Conservation (phyloP, 2,329 filamentous ascomycete species). For the Aspergillus hortae region DNA sequence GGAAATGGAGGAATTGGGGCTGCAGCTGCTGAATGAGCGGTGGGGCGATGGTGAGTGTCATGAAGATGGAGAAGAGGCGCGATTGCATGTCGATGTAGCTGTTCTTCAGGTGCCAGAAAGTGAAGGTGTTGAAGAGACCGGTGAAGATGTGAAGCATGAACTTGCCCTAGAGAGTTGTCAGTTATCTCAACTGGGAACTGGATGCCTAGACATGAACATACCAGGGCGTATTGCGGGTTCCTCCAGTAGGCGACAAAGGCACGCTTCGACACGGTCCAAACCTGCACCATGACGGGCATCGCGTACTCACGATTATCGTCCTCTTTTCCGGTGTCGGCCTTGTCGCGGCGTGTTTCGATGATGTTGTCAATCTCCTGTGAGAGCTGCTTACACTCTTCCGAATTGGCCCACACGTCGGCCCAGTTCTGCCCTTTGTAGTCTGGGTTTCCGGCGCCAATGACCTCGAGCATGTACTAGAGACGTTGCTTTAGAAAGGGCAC, state of each 20-base stretch:
- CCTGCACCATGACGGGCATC: slow-evolving; percentile 56
- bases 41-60: slow-evolving; percentile 71
- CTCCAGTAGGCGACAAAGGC: slow-evolving; percentile 64
- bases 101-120: slow-evolving; percentile 61
- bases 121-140: slow-evolving; percentile 67
- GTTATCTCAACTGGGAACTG: neutral
- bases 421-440: slow-evolving; percentile 61
- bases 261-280: slow-evolving; percentile 53
- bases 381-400: slow-evolving; percentile 46
- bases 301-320: slow-evolving; percentile 61
- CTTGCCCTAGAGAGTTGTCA: slow-evolving; percentile 47
- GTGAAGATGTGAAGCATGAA: slow-evolving; percentile 60
- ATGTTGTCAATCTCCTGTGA: slow-evolving; percentile 53
- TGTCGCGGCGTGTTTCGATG: slow-evolving; percentile 43
- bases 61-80: slow-evolving; percentile 71
- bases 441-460: slow-evolving; percentile 57
- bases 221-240: slow-evolving; percentile 56
- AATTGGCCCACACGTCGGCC: slow-evolving; percentile 58
- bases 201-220: slow-evolving; percentile 12
- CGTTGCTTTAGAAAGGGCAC: neutral
- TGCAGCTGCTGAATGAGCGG: slow-evolving; percentile 75
- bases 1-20: slow-evolving; percentile 64
- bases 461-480: slow-evolving; percentile 3
- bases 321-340: slow-evolving; percentile 36
- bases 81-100: slow-evolving; percentile 63